A percentile compares a stretch with the other conserved stretches of the same genome.
These are phyloP conservation scores for Trichoderma citrinoviride DNA, from an alignment of 2,329 filamentous ascomycete species.

Conservation along the genomic window DNA sequence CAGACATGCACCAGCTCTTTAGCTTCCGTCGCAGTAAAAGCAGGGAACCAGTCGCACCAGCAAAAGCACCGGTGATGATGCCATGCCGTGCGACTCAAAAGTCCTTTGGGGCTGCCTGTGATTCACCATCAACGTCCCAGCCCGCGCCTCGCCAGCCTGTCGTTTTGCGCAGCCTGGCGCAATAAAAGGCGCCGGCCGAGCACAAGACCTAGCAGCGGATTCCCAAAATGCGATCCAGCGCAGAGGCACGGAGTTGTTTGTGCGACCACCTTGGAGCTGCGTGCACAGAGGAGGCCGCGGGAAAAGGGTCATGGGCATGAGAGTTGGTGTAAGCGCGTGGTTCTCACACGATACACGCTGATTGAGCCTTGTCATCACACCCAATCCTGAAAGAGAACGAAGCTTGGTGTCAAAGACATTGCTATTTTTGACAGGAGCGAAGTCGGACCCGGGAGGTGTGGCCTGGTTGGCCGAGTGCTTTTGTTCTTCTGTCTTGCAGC, in stretches of 20 bases:
- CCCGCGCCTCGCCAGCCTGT: slow-evolving; percentile 10
- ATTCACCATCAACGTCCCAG: slow-evolving; percentile 5
- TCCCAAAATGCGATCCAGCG: slow-evolving; percentile 10
- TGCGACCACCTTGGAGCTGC: not conserved
- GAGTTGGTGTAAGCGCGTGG: slow-evolving; percentile 13
- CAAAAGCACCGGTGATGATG: not conserved
- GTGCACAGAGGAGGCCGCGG: not conserved
- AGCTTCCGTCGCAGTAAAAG: slow-evolving; percentile 1
- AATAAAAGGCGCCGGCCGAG: not conserved
- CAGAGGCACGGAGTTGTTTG: slow-evolving; percentile 3
- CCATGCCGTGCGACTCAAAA: not conserved
- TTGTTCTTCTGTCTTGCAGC: not conserved
- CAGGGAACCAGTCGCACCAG: not conserved
- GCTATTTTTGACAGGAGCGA: not conserved
- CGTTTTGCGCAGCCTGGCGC: not conserved
- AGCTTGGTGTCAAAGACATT: not conserved
- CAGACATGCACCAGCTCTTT: slow-evolving; percentile 7
- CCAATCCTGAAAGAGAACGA: not conserved
- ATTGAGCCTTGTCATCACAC: not conserved
- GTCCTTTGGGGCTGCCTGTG: not conserved
- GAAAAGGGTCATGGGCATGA: slow-evolving; percentile 11
- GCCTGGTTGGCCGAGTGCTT: slow-evolving; percentile 3
- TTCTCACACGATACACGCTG: not conserved
- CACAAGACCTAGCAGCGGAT: not conserved
- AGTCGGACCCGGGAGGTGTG: too few species aligned